These are phyloP conservation scores for Fusarium coffeatum DNA, from an alignment of 2,329 filamentous ascomycete species.

Conservation along the genomic window DNA sequence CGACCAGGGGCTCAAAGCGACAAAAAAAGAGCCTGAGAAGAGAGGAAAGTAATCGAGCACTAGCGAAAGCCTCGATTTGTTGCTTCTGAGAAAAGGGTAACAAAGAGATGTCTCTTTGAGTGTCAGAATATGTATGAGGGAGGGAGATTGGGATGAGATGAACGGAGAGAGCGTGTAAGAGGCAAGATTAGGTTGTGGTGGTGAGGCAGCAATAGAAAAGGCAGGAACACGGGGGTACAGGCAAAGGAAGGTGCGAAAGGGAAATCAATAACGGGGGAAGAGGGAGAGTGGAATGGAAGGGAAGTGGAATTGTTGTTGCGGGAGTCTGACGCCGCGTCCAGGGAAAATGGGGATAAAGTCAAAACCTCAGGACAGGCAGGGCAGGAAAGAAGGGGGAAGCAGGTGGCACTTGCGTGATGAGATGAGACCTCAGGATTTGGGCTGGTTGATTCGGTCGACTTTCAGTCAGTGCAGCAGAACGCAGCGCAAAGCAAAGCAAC, in stretches of 20 bases:
- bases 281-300: slow-evolving; percentile 42
- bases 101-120: slow-evolving; percentile 37
- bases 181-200: slow-evolving; percentile 43
- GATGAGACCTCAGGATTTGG: slow-evolving; percentile 1
- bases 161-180: slow-evolving; percentile 45
- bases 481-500: background rate
- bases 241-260: slow-evolving; percentile 46
- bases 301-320: slow-evolving; percentile 47
- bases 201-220: slow-evolving; percentile 44
- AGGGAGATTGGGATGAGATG: slow-evolving; percentile 40
- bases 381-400: slow-evolving; percentile 32
- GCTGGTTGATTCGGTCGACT: slow-evolving; percentile 2
- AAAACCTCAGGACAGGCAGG: slow-evolving; percentile 35
- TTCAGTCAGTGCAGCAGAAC: slow-evolving; percentile 3
- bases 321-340: slow-evolving; percentile 45
- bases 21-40: slow-evolving; percentile 34
- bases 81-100: slow-evolving; percentile 37
- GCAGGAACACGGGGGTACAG: slow-evolving; percentile 37
- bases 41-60: slow-evolving; percentile 56
- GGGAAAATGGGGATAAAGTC: slow-evolving; percentile 41
- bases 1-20: slow-evolving; percentile 40
- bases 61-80: slow-evolving; percentile 60
- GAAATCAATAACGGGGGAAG: slow-evolving; percentile 35
- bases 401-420: slow-evolving; percentile 35
- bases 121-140: slow-evolving; percentile 44